Percentiles rank a stretch among this genome's conserved stretches.
phyloP scores from a whole-genome alignment of 208 protist species.

The Acanthamoeba healyi region DNA sequence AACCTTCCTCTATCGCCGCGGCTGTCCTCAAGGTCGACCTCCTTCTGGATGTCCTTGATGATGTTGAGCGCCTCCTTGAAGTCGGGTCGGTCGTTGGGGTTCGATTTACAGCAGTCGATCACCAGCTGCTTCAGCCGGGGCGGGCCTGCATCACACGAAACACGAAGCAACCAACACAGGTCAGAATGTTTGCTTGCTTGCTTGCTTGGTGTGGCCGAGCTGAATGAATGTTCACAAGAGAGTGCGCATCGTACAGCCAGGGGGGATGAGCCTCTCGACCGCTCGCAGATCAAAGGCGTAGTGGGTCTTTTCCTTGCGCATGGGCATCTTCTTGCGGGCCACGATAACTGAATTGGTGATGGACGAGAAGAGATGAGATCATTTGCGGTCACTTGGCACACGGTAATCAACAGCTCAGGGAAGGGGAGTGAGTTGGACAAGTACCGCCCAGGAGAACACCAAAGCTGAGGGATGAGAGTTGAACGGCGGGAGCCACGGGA shows the following conservation, averaged over 20 bases:
- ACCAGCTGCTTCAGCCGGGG: slow-evolving; percentile 45
- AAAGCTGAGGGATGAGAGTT: neutral
- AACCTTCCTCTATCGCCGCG: slow-evolving; percentile 52
- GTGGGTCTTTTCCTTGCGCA: slow-evolving; percentile 43
- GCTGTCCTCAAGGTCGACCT: slow-evolving; percentile 19
- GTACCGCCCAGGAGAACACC: slow-evolving; percentile 22
- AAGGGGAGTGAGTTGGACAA: neutral
- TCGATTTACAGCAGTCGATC: slow-evolving; percentile 33
- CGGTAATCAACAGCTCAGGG: neutral
- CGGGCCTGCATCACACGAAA: slow-evolving; percentile 23
- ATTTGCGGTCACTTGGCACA: neutral
- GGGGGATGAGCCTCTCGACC: slow-evolving; percentile 28
- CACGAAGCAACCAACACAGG: too few relatives aligned
- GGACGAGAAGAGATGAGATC: too few relatives aligned
- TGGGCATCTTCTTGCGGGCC: slow-evolving; percentile 54
- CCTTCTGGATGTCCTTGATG: slow-evolving; percentile 40
- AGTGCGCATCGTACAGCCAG: slow-evolving; percentile 34
- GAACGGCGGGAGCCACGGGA: too few relatives aligned
- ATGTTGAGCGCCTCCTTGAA: slow-evolving; percentile 52
- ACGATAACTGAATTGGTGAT: slow-evolving; percentile 38
- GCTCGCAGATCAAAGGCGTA: slow-evolving; percentile 21
- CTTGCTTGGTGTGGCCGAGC: too few relatives aligned
- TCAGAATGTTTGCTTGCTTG: too few relatives aligned
- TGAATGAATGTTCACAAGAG: too few relatives aligned
- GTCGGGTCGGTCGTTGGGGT: slow-evolving; percentile 45